Base-by-base conservation (phyloP, 345 rosid species). In the Sisymbrium irio region DNA sequence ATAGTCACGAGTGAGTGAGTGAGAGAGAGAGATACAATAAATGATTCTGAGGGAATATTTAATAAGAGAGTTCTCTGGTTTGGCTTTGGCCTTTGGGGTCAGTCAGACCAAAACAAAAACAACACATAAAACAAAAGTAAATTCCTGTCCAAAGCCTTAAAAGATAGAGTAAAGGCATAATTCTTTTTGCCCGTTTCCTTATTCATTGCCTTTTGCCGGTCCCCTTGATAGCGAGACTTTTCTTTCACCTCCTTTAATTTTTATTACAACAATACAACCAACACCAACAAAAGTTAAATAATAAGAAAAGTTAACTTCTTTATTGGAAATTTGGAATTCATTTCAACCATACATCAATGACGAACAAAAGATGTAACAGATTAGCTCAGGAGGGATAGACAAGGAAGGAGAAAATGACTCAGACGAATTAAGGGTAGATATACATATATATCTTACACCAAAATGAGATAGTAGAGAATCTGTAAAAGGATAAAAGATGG, bases 361-460 rank as follows among this genome's bases (percentile, higher is more conserved):
- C 17, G 3, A 46, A 53, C 15, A 53, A 58, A 57, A 69, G 42
- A 44, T 36, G 14, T 2, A 56, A 57, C n/a, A 1, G 13, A 78
- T 66, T 39, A 95, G 99, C 99, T 95, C 99, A 86, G 68, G 87
- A 95, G 97, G 97, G 97, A 95, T 92, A 92, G 97, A 92, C 88
- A 85, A 79, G 84, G 82, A 79, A 87, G 87, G 87, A 90, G 85
- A 90, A 86, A 71, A 77, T 83, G 91, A 84, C 87, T 86, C 76
- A 78, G 82, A 46, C 39, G 54, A 77, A 74, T 63, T 71, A 63
- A 3, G 80, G 73, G 44, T 72, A 47, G 18, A 37, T 10, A 7
- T 22, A 9, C 10, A 4, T 2, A 6, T 4, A 15, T 44, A 77
- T 77, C 78, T 78, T 73, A 73, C 27, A 75, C 56, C 67, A 5